Evolutionary conservation across 108 stramenopile species (phyloP).

Genomic region (Pelagomonas calceolata): DNA sequence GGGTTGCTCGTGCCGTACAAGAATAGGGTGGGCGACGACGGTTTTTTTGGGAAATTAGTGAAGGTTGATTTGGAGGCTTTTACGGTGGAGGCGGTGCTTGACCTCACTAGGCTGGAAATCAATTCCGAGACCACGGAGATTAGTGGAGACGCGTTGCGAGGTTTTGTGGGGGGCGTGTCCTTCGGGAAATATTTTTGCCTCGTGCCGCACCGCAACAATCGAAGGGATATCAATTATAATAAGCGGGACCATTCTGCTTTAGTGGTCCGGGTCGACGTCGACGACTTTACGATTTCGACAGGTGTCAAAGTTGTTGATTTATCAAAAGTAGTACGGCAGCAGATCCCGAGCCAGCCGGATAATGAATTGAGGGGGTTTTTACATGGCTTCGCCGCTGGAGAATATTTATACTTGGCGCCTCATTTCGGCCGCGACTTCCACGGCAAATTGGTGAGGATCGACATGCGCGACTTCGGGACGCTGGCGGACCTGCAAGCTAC

Average conservation of each 20-base stretch:
- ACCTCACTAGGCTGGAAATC: neutral
- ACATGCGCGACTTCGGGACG: constrained; percentile 22
- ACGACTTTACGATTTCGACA: constrained; percentile 16
- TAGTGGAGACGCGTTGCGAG: neutral
- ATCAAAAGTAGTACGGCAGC: constrained; percentile 27
- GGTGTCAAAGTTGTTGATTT: constrained; percentile 29
- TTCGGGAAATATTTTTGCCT: constrained; percentile 30
- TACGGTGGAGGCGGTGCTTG: constrained; percentile 11
- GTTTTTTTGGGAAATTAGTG: constrained; percentile 33
- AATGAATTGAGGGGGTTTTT: constrained; percentile 31
- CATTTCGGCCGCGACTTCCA: constrained; percentile 34
- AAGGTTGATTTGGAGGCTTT: constrained; percentile 26
- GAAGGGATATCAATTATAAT: constrained; percentile 16
- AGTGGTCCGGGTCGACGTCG: constrained; percentile 29
- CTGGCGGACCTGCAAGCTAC: neutral
- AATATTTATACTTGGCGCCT: constrained; percentile 31
- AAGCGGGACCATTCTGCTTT: constrained; percentile 18
- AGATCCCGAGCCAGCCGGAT: constrained; percentile 34
- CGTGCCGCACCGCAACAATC: constrained; percentile 31
- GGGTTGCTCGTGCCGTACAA: constrained; percentile 36
- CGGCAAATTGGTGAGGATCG: constrained; percentile 34
- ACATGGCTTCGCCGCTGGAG: constrained; percentile 26
- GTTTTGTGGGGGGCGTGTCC: constrained; percentile 17
- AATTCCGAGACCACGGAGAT: constrained; percentile 1
- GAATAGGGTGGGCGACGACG: constrained; percentile 18